phyloP scores from a whole-genome alignment of 2,329 filamentous ascomycete genomes.

The Aotearoamyces nothofagi region DNA sequence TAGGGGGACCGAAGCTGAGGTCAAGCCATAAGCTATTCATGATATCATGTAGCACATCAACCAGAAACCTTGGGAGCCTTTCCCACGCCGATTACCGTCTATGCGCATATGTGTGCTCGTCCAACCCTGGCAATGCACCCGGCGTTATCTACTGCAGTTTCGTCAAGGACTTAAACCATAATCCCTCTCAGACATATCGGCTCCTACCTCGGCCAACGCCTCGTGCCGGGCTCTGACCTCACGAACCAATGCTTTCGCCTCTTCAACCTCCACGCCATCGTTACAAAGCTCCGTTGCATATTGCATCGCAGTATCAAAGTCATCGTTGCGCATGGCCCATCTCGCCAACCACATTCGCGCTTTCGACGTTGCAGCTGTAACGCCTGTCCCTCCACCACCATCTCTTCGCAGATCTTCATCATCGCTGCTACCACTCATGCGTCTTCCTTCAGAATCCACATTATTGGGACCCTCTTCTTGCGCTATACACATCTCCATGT shows the following conservation, averaged over 20 bases:
- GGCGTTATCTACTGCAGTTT: no score
- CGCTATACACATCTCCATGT: slow-evolving; percentile 91
- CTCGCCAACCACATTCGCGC: slow-evolving; percentile 88
- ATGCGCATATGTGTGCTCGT: no score
- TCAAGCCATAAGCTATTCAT: no score
- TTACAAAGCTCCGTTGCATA: slow-evolving; percentile 85
- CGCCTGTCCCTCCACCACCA: slow-evolving; percentile 48
- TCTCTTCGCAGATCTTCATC: slow-evolving; percentile 23
- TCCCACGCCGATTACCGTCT: no score
- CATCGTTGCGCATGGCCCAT: slow-evolving; percentile 60
- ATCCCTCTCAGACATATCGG: no score
- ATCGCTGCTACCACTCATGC: slow-evolving; percentile 4
- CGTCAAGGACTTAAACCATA: no score
- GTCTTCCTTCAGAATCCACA: slow-evolving; percentile 20
- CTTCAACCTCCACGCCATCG: slow-evolving; percentile 91
- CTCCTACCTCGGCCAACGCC: no score
- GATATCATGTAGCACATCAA: no score
- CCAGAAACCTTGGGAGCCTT: no score
- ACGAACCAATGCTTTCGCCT: slow-evolving; percentile 82
- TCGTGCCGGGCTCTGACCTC: slow-evolving; percentile 64
- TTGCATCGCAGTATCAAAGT: slow-evolving; percentile 62
- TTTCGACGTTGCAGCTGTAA: slow-evolving; percentile 82
- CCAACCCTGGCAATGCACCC: no score
- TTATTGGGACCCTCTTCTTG: slow-evolving; percentile 63
- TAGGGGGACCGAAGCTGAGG: no score